Evolutionary conservation across 2,329 filamentous ascomycete genomes (phyloP), one percentile per base, ranked within the genome.

Genomic region (Trichoderma breve): DNA sequence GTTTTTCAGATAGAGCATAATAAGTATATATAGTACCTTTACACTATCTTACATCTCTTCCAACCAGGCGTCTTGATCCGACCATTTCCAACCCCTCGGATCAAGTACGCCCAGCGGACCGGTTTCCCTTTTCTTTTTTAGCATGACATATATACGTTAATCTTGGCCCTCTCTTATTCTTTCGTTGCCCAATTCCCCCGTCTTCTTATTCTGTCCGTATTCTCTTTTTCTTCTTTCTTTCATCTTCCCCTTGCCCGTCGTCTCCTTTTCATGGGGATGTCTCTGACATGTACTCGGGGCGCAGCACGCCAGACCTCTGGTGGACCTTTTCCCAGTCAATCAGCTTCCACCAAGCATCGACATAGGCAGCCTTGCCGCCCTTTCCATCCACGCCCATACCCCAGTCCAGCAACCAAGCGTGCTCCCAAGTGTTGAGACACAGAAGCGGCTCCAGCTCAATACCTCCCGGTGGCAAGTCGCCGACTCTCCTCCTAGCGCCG

Each of bases 401-500:
- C 82, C 93, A 98, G 81, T 98, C 94, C 70, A 89, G 88, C 80
- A 98, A 84, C 89, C 93, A 99, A 9, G 92, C 91, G 83, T 98
- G 96, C 85, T 98, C 92, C 96, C 96, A 99, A 6, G 94, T 97
- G 83, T 94, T 98, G 73, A 98, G 88, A 80, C 95, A 98, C 77
- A 99, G 84, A 73, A 98, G 86, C 14, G 95, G 95, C 71, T 90
- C 86, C 39, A 95, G 82, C 63, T 92, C 87, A 74, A 89, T 87
- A 72, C 91, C 91, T 51, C 92, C 92, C 2, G 92, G 90, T 6
- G 90, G 87, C 72, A 87, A 81, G 60, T 81, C 78, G 39, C 74
- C 76, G 15, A 69, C 66, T 26, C 79, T 76, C 74, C 76, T 78
- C 73, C 73, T 77, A 30, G 74, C 72, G 43, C 80, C 79, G 21